A percentile compares a stretch with the other conserved stretches of the same genome.
These are phyloP conservation scores for Vigna trinervia DNA, from an alignment of 306 rosid species.

Conservation along the genomic window DNA sequence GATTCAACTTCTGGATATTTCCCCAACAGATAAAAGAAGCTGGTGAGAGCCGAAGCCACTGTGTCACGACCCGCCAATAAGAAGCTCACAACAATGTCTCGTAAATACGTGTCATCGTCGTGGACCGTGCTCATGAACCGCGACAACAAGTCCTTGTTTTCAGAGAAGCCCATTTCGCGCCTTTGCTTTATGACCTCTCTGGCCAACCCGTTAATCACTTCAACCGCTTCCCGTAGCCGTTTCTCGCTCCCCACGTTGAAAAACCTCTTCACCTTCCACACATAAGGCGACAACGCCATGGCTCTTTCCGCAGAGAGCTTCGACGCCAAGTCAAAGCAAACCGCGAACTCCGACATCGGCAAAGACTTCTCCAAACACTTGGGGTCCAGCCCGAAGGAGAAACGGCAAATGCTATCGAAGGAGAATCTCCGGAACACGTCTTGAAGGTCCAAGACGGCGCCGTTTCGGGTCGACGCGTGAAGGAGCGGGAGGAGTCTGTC, in stretches of 20 bases:
- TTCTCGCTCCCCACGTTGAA: conserved; percentile 67
- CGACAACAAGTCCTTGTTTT: conserved; percentile 64
- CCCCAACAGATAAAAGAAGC: conserved; percentile 68
- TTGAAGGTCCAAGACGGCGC: conserved; percentile 59
- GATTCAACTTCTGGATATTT: conserved; percentile 50
- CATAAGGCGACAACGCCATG: conserved; percentile 59
- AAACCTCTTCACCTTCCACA: conserved; percentile 73
- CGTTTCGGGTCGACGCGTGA: conserved; percentile 1
- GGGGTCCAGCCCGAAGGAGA: conserved; percentile 79
- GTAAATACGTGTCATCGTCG: conserved; percentile 64
- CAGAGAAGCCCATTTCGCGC: conserved; percentile 50
- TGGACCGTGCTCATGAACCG: conserved; percentile 62
- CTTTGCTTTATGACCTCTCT: conserved; percentile 59
- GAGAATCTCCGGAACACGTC: conserved; percentile 71
- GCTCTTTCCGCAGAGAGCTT: conserved; percentile 76
- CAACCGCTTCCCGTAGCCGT: conserved; percentile 50
- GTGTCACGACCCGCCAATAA: conserved; percentile 87
- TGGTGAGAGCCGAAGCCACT: conserved; percentile 73
- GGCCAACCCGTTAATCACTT: conserved; percentile 58
- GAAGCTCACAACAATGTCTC: conserved; percentile 76
- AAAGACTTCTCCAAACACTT: conserved; percentile 55
- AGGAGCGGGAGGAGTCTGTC: conserved; percentile 63
- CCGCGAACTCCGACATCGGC: conserved; percentile 63
- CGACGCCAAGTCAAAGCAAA: conserved; percentile 67
- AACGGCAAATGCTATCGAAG: conserved; percentile 66